These are phyloP conservation scores for Komagataella pseudopastoris DNA, from an alignment of 805 yeast species.

Conservation along the genomic window DNA sequence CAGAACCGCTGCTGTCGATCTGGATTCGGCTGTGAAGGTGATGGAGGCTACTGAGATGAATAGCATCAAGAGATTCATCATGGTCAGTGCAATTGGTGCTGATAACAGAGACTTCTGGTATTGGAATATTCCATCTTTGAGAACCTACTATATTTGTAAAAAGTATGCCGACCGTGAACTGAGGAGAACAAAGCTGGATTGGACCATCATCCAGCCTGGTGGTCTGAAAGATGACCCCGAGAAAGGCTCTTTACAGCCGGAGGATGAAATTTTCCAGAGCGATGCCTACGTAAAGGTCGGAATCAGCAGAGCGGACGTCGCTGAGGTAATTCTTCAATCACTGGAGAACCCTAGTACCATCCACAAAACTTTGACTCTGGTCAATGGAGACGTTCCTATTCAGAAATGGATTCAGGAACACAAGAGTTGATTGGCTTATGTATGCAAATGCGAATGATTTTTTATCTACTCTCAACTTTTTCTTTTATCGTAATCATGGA, in stretches of 20 bases:
- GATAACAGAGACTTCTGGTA: constrained; percentile 33
- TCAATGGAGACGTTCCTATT: constrained; percentile 24
- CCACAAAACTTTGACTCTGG: constrained; percentile 28
- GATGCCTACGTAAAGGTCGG: constrained; percentile 5
- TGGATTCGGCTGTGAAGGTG: constrained; percentile 46
- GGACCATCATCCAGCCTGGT: constrained; percentile 47
- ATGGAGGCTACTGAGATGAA: constrained; percentile 38
- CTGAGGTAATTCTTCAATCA: constrained; percentile 24
- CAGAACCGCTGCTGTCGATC: constrained; percentile 35
- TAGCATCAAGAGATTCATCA: constrained; percentile 28
- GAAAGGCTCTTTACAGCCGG: constrained; percentile 26
- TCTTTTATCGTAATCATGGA: constrained; percentile 37
- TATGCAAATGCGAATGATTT: neutral
- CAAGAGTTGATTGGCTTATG: neutral
- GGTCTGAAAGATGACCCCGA: constrained; percentile 22
- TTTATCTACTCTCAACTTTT: too few species aligned
- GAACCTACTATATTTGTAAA: constrained; percentile 45
- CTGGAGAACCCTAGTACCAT: constrained; percentile 23
- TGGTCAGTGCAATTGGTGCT: constrained; percentile 45
- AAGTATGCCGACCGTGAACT: constrained; percentile 41
- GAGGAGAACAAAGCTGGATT: constrained; percentile 28
- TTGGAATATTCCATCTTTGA: constrained; percentile 14
- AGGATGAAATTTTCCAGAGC: constrained; percentile 5
- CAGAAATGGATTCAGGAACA: neutral
- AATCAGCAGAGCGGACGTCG: constrained; percentile 43